A percentile compares a stretch with the other conserved stretches of the same genome.
Evolutionary conservation across 225 moss, liverwort and hornwort genomes (phyloP).

Genomic region (Antitrichia curtipendula): DNA sequence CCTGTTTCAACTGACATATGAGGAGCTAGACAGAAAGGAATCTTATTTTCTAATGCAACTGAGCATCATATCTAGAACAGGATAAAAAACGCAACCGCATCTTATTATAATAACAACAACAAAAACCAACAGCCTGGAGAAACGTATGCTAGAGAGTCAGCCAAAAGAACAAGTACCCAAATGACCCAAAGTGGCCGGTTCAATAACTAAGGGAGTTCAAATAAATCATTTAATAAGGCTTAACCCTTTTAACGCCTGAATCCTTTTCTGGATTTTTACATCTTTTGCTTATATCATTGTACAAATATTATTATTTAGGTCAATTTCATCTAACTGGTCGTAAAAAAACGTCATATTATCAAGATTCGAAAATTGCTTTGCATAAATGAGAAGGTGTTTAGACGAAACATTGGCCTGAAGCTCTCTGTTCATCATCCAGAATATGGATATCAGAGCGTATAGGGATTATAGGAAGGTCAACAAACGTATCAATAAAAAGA

Average conservation of each 20-base stretch:
- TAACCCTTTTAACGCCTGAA: background rate
- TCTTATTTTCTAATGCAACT: background rate
- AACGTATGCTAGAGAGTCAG: background rate
- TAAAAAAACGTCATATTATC: background rate
- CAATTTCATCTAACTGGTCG: background rate
- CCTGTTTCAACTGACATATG: conserved; percentile 33
- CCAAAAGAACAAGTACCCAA: background rate
- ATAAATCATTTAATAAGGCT: background rate
- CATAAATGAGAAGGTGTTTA: background rate
- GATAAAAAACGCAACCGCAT: background rate
- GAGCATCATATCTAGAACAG: background rate
- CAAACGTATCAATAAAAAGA: background rate
- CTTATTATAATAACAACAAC: background rate
- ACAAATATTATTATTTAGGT: background rate
- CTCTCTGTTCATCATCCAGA: background rate
- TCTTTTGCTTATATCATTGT: no score
- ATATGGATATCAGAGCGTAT: background rate
- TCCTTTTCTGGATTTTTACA: background rate
- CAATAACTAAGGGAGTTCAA: background rate
- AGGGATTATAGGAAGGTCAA: background rate
- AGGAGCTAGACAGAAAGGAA: background rate
- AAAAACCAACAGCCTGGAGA: background rate
- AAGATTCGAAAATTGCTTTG: background rate
- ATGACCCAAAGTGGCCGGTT: background rate
- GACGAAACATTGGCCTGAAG: background rate